A percentile compares a stretch with the other conserved stretches of the same genome.
phyloP scores from a whole-genome alignment of 2,329 filamentous ascomycete genomes.

The Neonectria faginata region DNA sequence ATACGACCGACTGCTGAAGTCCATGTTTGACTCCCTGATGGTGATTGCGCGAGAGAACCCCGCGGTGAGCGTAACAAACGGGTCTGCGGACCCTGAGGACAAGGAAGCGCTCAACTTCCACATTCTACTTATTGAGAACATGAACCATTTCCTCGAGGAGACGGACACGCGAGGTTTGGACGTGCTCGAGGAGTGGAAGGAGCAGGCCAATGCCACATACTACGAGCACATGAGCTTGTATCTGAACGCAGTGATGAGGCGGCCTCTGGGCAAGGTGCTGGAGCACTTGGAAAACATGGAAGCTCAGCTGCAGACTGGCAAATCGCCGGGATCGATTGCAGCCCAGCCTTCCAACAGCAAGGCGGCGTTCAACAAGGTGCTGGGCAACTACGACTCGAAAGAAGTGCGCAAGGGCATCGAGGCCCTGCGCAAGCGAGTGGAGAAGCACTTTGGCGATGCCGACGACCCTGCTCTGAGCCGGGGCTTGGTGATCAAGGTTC shows the following conservation, averaged over 20 bases:
- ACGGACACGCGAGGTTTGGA: slow-evolving; percentile 80
- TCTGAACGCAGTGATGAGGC: slow-evolving; percentile 85
- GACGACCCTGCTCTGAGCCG: slow-evolving; percentile 77
- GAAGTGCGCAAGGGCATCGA: slow-evolving; percentile 93
- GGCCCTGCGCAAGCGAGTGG: slow-evolving; percentile 87
- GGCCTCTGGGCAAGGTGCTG: slow-evolving; percentile 89
- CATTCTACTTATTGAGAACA: slow-evolving; percentile 97
- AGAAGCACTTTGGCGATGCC: slow-evolving; percentile 96
- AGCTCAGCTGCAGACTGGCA: slow-evolving; percentile 71
- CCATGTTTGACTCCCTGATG: slow-evolving; percentile 97
- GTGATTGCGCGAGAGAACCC: slow-evolving; percentile 85
- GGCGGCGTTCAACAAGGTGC: slow-evolving; percentile 84
- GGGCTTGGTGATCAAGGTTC: slow-evolving; percentile 67
- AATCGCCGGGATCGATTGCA: slow-evolving; percentile 74
- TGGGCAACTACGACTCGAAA: slow-evolving; percentile 82
- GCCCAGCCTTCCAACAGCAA: slow-evolving; percentile 86
- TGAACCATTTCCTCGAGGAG: slow-evolving; percentile 97
- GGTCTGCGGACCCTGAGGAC: slow-evolving; percentile 76
- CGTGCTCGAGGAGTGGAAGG: slow-evolving; percentile 85
- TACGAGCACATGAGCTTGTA: slow-evolving; percentile 90
- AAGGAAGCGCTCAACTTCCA: slow-evolving; percentile 98
- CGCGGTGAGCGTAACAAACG: slow-evolving; percentile 57
- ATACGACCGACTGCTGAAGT: slow-evolving; percentile 88
- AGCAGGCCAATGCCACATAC: slow-evolving; percentile 81
- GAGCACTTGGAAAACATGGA: slow-evolving; percentile 94